phyloP scores from a whole-genome alignment of 2,329 filamentous ascomycete genomes.

The Scleromitrula shiraiana region DNA sequence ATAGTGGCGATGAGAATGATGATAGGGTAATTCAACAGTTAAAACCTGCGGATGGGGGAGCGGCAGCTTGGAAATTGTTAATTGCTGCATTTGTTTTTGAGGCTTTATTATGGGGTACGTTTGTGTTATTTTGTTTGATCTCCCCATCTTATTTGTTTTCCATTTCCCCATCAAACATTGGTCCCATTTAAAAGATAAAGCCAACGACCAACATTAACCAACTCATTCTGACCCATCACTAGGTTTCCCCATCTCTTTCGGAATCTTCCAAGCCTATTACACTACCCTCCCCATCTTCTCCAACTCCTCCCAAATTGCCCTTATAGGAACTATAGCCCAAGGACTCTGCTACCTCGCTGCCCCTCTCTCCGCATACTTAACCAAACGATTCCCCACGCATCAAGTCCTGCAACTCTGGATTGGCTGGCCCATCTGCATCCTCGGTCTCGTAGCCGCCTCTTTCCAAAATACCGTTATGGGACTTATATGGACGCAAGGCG shows the following conservation, averaged over 20 bases:
- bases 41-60: neutral
- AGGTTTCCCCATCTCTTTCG: slow-evolving; percentile 1
- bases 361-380: neutral
- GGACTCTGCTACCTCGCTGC: neutral
- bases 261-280: slow-evolving; percentile 6
- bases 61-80: neutral
- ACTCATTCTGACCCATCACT: no score
- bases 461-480: slow-evolving; percentile 45
- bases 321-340: slow-evolving; percentile 1
- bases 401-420: neutral
- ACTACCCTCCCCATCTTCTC: neutral
- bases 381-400: neutral
- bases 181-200: neutral
- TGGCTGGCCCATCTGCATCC: slow-evolving; percentile 31
- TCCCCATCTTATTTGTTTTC: neutral
- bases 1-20: no score
- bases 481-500: slow-evolving; percentile 52
- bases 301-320: neutral
- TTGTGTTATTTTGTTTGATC: neutral
- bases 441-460: slow-evolving; percentile 36
- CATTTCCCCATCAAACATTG: neutral
- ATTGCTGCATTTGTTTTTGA: neutral
- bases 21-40: neutral
- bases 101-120: neutral
- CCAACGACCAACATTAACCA: neutral